Percentiles rank a stretch among this genome's conserved stretches.
Evolutionary conservation across 1,139 yeast genomes (phyloP).

Genomic region (Debaryomycetaceae sp.): DNA sequence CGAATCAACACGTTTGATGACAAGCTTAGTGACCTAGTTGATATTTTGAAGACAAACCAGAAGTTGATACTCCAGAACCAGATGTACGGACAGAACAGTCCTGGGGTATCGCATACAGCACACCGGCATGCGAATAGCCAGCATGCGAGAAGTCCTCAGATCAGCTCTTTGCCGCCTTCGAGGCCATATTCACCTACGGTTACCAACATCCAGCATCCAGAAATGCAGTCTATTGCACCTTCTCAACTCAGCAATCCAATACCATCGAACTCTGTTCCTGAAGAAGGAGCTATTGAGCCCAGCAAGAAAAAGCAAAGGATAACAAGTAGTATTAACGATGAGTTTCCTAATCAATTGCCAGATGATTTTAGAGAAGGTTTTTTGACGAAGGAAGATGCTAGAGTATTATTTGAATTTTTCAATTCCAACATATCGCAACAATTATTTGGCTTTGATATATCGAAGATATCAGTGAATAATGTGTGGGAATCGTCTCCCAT

Average conservation of each 20-base stretch:
- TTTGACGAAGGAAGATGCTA: conserved; percentile 43
- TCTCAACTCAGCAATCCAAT: background rate
- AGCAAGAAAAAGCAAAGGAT: conserved; percentile 2
- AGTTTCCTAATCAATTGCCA: conserved; percentile 9
- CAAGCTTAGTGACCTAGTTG: conserved; percentile 44
- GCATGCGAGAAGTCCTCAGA: conserved; percentile 7
- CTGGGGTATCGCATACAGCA: background rate
- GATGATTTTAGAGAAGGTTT: conserved; percentile 37
- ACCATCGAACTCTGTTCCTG: background rate
- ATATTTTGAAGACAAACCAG: conserved; percentile 34
- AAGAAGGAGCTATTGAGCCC: conserved; percentile 1
- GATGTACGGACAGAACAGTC: background rate
- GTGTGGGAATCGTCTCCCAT: conserved; percentile 60
- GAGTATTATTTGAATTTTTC: conserved; percentile 49
- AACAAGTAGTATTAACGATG: background rate
- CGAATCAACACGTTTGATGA: conserved; percentile 45
- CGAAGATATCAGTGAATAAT: conserved; percentile 45
- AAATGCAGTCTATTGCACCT: background rate
- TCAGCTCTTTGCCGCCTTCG: background rate
- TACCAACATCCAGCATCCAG: background rate
- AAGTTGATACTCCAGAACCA: conserved; percentile 18
- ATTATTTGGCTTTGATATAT: conserved; percentile 62
- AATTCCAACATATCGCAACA: conserved; percentile 59
- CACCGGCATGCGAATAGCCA: background rate
- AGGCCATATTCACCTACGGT: conserved; percentile 2